Evolutionary conservation across 2,329 filamentous ascomycete species (phyloP), one percentile per base, ranked within the genome.

Genomic region (Ceratocystis lukuohia): DNA sequence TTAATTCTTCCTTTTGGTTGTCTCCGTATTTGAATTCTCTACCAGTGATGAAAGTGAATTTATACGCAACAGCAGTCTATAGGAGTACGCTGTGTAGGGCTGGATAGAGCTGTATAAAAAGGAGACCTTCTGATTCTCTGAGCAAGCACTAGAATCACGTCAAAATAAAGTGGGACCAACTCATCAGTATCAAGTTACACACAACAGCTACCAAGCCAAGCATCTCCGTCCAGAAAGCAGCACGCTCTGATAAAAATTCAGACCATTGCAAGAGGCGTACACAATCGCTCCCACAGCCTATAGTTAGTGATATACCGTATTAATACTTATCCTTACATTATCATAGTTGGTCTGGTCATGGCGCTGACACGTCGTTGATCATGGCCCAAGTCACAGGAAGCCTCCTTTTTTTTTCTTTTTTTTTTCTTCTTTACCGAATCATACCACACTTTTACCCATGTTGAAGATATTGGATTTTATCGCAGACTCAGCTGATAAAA

Each of bases 221-320:
- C 46, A 33, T 25, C 53, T 59, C 28, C 12, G 12, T 30, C 28
- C 5, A 33, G 12, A 30, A 37, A 59, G 53, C 25, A 59, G 46
- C 53, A 59, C 53, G 53, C 53, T 59, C 28, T 30, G 53, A 59
- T 59, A 59, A 33, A 2, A 59, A 59, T 59, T 37, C 53, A 59
- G 25, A 17, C 28, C 15, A 33, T 33, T 4, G n/a, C 17, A 59
- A 59, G 53, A 30, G 53, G 37, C 37, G 37, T 4, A 30, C 15
- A 59, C 15, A 22, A 7, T 41, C 53, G 28, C 25, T 20, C 12
- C 17, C 17, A 17, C 53, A 37, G 53, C 1, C 53, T 30, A 30
- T 33, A 59, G 53, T 37, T 59, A 59, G 53, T 59, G 28, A 59
- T 59, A 59, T 59, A 59, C 53, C 53, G 33, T 37, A 59, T 59